A percentile compares a stretch with the other conserved stretches of the same genome.
Evolutionary conservation across 176 grass and related monocot species (phyloP).

Genomic region (Oryza punctata): DNA sequence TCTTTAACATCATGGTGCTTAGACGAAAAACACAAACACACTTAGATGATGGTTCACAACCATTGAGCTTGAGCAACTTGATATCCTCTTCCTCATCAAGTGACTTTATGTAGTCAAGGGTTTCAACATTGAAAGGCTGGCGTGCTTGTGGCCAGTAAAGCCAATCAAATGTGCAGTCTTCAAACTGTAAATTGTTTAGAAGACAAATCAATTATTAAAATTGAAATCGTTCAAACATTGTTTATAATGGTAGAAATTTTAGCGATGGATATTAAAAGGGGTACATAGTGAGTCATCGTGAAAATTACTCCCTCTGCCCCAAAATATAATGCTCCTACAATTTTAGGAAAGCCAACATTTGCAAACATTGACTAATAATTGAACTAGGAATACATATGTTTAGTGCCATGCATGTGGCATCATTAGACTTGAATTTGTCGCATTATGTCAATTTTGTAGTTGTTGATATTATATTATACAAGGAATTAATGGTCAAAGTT

Average conservation of each 20-base stretch:
- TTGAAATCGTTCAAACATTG: not conserved
- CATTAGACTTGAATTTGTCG: too few relatives aligned
- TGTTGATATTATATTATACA: too few relatives aligned
- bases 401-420: too few relatives aligned
- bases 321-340: too few relatives aligned
- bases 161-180: constrained; percentile 64
- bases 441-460: too few relatives aligned
- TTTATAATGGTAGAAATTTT: not conserved
- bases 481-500: too few relatives aligned
- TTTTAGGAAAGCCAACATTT: too few relatives aligned
- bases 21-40: constrained; percentile 44
- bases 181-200: constrained; percentile 38
- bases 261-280: not conserved
- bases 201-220: not conserved
- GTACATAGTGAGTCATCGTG: not conserved
- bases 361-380: too few relatives aligned
- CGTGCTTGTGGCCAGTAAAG: constrained; percentile 54
- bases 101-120: constrained; percentile 46
- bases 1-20: constrained; percentile 64
- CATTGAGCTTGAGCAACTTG: constrained; percentile 44
- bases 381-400: too few relatives aligned
- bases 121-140: constrained; percentile 37
- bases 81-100: constrained; percentile 54
- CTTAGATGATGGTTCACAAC: constrained; percentile 44
- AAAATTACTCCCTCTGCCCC: not conserved